Conservation (phyloP, 345 rosid species). For the Linum trigynum region DNA sequence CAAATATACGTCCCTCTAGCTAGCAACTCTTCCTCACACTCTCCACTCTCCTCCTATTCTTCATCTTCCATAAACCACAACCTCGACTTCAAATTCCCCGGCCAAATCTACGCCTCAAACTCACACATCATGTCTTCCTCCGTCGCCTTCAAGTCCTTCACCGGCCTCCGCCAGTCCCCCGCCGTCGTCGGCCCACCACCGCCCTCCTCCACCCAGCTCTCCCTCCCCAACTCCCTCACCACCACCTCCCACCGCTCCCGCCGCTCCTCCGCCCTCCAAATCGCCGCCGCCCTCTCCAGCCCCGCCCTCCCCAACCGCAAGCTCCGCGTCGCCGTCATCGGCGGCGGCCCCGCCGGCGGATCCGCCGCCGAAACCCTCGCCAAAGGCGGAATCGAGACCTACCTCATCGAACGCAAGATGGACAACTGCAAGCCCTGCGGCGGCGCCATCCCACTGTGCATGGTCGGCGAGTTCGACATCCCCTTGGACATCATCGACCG, state of each 20-base stretch:
- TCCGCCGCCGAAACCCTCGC: conserved; percentile 74
- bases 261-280: conserved; percentile 1
- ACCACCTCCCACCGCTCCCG: background rate
- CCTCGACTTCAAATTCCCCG: background rate
- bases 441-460: conserved; percentile 87
- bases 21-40: background rate
- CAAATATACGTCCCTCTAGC: background rate
- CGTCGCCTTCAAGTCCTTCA: conserved; percentile 60
- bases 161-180: conserved; percentile 62
- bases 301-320: background rate
- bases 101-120: background rate
- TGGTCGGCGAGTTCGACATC: conserved; percentile 95
- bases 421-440: conserved; percentile 96
- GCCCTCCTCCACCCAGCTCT: background rate
- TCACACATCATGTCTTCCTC: conserved; percentile 37
- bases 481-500: conserved; percentile 88
- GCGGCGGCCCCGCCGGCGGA: conserved; percentile 92
- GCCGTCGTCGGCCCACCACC: conserved; percentile 16
- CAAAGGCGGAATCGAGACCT: conserved; percentile 76
- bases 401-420: conserved; percentile 75
- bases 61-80: background rate
- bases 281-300: background rate
- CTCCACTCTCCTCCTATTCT: background rate
- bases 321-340: conserved; percentile 76
- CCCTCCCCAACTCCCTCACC: conserved; percentile 1